Conservation (phyloP, 2,329 filamentous ascomycete genomes). For the Lasiodiplodia hormozganensis region DNA sequence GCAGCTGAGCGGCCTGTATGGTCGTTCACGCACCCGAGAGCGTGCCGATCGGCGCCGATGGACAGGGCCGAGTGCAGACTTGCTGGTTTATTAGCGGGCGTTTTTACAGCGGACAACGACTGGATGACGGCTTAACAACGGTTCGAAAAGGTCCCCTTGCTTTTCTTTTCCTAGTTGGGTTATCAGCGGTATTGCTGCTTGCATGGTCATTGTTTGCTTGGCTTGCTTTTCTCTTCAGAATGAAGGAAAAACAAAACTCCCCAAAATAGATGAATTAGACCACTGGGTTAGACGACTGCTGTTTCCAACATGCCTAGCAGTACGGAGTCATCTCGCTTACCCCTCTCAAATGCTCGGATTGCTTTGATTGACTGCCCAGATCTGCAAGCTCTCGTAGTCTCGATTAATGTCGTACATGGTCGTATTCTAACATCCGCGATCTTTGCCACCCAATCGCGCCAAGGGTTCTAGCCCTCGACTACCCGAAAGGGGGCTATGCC, state of each 20-base stretch:
- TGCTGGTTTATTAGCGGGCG: conserved; percentile 25
- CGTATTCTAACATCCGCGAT: conserved; percentile 8
- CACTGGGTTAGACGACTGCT: conserved; percentile 3
- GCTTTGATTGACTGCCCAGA: neutral
- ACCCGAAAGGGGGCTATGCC: neutral
- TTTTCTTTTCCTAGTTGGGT: neutral
- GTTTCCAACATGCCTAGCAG: neutral
- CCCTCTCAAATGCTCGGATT: neutral
- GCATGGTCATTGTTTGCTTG: conserved; percentile 4
- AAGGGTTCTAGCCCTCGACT: neutral
- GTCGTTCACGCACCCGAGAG: neutral
- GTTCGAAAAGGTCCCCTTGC: neutral
- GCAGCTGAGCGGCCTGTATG: conserved; percentile 5
- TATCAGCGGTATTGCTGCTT: conserved; percentile 5
- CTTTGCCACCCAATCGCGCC: neutral
- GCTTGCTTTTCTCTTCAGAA: conserved; percentile 1
- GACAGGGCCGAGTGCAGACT: neutral
- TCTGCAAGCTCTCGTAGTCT: neutral
- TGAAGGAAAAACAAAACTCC: neutral
- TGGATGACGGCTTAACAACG: conserved; percentile 16
- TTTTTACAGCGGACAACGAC: conserved; percentile 1
- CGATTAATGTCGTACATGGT: neutral
- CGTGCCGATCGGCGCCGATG: neutral
- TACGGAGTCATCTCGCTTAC: neutral
- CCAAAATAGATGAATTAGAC: conserved; percentile 23